A percentile compares a stretch with the other conserved stretches of the same genome.
Evolutionary conservation across 1,284 basidiomycete genomes (phyloP).

Genomic region (Rhodotorula sp.): DNA sequence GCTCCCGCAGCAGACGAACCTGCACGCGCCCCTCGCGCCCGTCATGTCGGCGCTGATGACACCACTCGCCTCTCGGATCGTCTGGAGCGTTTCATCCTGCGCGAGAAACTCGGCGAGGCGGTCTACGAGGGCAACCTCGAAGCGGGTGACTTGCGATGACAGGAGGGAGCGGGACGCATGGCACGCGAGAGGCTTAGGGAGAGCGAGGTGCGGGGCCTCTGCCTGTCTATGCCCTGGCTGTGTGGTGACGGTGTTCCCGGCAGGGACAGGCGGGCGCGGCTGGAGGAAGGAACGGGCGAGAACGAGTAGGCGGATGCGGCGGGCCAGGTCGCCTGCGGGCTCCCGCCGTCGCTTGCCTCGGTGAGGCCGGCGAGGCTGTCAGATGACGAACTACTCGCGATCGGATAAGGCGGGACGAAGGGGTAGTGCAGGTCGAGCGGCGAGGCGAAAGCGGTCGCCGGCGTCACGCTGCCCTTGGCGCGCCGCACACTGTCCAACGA

Average conservation of each 20-base stretch:
- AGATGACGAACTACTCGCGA: neutral
- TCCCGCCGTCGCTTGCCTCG: neutral
- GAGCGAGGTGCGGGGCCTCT: neutral
- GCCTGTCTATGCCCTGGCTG: too few species aligned
- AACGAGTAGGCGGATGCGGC: neutral
- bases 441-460: neutral
- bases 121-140: conserved; percentile 20
- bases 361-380: too few species aligned
- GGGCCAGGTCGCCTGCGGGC: conserved; percentile 11
- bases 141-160: conserved; percentile 3
- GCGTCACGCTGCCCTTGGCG: too few species aligned
- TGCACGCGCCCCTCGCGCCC: neutral
- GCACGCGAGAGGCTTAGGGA: neutral
- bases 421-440: conserved; percentile 2
- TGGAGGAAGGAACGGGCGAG: neutral
- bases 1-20: conserved; percentile 10
- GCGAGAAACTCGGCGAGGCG: conserved; percentile 20
- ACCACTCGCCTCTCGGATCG: conserved; percentile 17
- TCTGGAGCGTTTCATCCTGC: neutral
- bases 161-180: neutral
- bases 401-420: neutral
- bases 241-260: neutral
- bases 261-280: neutral
- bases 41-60: conserved; percentile 2
- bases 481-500: too few species aligned